Conservation (phyloP, 192 early-diverging fungal genomes). For the Glomus cerebriforme region DNA sequence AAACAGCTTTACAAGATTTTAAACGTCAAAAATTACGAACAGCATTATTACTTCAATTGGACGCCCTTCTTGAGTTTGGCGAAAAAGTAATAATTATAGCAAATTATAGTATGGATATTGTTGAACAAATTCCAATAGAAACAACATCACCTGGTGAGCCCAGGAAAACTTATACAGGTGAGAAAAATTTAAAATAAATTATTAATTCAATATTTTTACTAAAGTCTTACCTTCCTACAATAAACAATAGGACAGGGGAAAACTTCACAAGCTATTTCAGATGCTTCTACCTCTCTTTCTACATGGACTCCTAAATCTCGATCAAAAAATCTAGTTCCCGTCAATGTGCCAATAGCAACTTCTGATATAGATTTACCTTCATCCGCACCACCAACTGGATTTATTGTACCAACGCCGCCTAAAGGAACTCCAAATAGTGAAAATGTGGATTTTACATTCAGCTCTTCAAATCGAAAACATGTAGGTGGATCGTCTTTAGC, state of each 20-base stretch:
- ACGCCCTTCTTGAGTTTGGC: constrained; percentile 11
- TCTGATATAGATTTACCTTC: background rate
- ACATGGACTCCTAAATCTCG: background rate
- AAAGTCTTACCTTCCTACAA: background rate
- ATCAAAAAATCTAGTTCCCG: background rate
- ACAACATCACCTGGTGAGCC: constrained; percentile 8
- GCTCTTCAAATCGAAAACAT: background rate
- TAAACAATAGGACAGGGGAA: constrained; percentile 10
- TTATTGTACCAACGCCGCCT: background rate
- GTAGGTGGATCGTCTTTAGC: background rate
- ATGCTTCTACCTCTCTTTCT: constrained; percentile 8
- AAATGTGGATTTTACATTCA: background rate
- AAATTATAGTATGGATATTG: background rate
- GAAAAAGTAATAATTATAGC: constrained; percentile 9
- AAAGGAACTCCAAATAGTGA: background rate
- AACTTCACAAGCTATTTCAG: constrained; percentile 1
- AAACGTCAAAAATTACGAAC: constrained; percentile 25
- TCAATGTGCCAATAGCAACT: background rate
- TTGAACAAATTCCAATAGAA: constrained; percentile 14
- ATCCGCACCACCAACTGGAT: background rate
- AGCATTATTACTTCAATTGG: constrained; percentile 16
- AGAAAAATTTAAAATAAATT: background rate
- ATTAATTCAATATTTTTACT: background rate
- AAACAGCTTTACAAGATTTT: constrained; percentile 24
- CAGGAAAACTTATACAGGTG: constrained; percentile 5